A percentile compares a stretch with the other conserved stretches of the same genome.
phyloP scores from a whole-genome alignment of 2,329 filamentous ascomycete species.

The Colletotrichum theobromicola region DNA sequence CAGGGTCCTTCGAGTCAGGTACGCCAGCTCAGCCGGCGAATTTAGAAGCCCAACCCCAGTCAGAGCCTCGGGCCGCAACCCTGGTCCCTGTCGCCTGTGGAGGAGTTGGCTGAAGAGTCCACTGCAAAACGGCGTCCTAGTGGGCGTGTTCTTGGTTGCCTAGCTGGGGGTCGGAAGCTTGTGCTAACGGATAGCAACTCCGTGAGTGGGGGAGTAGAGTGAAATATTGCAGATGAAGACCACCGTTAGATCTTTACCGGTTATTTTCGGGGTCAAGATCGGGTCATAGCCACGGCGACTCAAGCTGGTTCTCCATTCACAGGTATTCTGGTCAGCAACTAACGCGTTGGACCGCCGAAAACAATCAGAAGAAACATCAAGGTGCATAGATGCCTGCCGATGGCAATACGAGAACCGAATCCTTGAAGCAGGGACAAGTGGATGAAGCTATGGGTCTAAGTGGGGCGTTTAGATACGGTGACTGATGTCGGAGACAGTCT shows the following conservation, averaged over 20 bases:
- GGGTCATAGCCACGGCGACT: fast-evolving
- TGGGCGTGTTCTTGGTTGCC: neutral
- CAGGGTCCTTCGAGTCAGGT: neutral
- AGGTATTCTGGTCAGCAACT: fast-evolving
- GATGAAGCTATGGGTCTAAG: neutral
- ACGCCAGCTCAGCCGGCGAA: neutral
- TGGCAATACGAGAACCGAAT: neutral
- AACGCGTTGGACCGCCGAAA: neutral
- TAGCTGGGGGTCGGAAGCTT: neutral
- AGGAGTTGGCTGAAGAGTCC: neutral
- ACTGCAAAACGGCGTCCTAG: neutral
- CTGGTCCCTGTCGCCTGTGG: neutral
- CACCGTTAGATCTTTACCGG: neutral
- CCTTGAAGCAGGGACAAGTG: neutral
- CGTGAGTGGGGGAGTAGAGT: neutral
- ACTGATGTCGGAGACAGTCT: neutral
- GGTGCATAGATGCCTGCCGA: neutral
- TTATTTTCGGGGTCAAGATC: neutral
- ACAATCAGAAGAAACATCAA: neutral
- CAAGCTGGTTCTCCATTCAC: neutral
- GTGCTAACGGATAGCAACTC: neutral
- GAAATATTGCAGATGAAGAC: neutral
- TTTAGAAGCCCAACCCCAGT: neutral
- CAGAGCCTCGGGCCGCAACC: neutral
- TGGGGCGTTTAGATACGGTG: neutral